A percentile compares a stretch with the other conserved stretches of the same genome.
These are phyloP conservation scores for Cladosporium colombiae DNA, from an alignment of 2,329 filamentous ascomycete genomes.

Conservation along the genomic window DNA sequence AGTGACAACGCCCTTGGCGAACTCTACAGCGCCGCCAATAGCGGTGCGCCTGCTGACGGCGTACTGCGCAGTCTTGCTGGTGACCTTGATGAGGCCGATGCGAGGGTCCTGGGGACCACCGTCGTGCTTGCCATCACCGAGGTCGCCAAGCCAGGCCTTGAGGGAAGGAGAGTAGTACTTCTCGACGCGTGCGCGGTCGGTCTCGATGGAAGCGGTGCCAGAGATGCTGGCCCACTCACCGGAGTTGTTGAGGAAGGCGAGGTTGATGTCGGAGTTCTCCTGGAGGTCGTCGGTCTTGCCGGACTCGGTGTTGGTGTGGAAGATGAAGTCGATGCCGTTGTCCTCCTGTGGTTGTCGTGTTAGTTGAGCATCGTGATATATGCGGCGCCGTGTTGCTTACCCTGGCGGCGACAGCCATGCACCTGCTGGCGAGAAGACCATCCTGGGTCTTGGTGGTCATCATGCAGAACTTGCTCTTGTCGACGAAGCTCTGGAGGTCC, in stretches of 20 bases:
- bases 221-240: slow-evolving; percentile 87
- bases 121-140: slow-evolving; percentile 80
- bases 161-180: slow-evolving; percentile 74
- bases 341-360: slow-evolving; percentile 58
- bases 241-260: slow-evolving; percentile 69
- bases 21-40: slow-evolving; percentile 65
- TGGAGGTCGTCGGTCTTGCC: slow-evolving; percentile 82
- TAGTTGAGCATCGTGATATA: slow-evolving; percentile 14
- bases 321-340: slow-evolving; percentile 78
- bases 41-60: slow-evolving; percentile 55
- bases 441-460: slow-evolving; percentile 74
- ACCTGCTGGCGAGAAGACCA: slow-evolving; percentile 73
- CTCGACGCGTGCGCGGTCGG: slow-evolving; percentile 66
- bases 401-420: slow-evolving; percentile 81
- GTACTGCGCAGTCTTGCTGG: slow-evolving; percentile 43
- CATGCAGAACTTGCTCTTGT: slow-evolving; percentile 79
- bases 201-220: slow-evolving; percentile 69
- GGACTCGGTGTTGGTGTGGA: slow-evolving; percentile 89
- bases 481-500: slow-evolving; percentile 70
- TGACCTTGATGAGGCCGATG: slow-evolving; percentile 77
- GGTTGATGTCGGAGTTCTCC: slow-evolving; percentile 72
- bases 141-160: slow-evolving; percentile 84
- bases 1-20: slow-evolving; percentile 73
- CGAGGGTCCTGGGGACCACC: slow-evolving; percentile 79
- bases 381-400: slow-evolving; percentile 47